Evolutionary conservation across 2,329 filamentous ascomycete genomes (phyloP), one percentile per base, ranked within the genome.

Genomic region (Sclerotinia glacialis): DNA sequence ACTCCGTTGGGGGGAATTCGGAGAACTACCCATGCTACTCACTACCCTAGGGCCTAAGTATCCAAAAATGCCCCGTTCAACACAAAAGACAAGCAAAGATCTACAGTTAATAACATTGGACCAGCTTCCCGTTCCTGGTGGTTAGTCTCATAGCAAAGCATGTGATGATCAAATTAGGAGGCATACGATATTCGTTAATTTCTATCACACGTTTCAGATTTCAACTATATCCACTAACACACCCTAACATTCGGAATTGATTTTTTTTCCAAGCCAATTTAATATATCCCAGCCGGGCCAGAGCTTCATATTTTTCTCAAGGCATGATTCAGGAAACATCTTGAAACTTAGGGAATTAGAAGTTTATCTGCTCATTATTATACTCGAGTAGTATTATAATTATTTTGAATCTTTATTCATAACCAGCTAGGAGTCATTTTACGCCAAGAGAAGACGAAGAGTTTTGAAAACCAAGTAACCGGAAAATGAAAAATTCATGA

Each of bases 131-230:
- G 50, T 56, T 64, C 61, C 62, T 50, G 54, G 63, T 26, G 31
- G 34, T 21, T 65, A 46, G 54, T 52, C 34, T 34, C 46, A 44
- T 60, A 18, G 4, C 14, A 50, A 26, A 60, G 34, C 26, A 53
- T 60, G 46, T 60, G 54, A 65, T 60, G 46, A 50, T 55, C 64
- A 52, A 50, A 60, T 60, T 12, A 28, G 64, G 34, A 31, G 54
- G 49, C 54, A 40, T 52, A 50, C 46, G 18, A 28, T 60, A 37
- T 49, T 49, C 12, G n/a, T 49, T 14, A 21, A 23, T 37, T 60
- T 2, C 26, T 59, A 47, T 59, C 11, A 59, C 47, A 34, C 44
- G 42, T 60, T 60, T 60, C 56, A 60, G 56, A 37, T 34, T 58
- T 47, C 42, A 42, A 28, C 42, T 40, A 47, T 47, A 23, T 2